Conservation (phyloP, 768 basidiomycete species). For the Albatrellus ellisii region DNA sequence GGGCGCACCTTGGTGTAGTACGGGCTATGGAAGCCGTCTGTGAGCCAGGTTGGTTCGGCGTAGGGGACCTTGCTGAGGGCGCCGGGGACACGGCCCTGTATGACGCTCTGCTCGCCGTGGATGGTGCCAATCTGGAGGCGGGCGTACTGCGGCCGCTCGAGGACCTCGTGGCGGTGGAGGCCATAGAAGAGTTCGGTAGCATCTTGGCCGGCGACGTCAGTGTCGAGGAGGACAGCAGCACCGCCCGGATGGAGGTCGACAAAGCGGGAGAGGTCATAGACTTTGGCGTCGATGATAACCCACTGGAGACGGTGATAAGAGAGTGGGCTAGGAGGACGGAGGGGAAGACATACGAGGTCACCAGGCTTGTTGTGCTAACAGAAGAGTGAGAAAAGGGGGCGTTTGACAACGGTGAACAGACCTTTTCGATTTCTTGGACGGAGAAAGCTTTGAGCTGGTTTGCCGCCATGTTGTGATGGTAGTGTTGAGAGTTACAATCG, state of each 20-base stretch:
- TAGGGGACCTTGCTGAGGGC: slow-evolving; percentile 69
- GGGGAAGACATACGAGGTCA: slow-evolving; percentile 45
- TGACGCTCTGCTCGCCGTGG: slow-evolving; percentile 42
- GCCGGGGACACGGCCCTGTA: slow-evolving; percentile 37
- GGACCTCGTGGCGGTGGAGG: slow-evolving; percentile 74
- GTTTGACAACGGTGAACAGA: neutral
- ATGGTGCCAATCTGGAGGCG: slow-evolving; percentile 61
- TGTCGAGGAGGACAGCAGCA: slow-evolving; percentile 58
- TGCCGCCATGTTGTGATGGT: slow-evolving; percentile 13
- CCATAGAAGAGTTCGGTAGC: slow-evolving; percentile 79
- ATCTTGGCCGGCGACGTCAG: slow-evolving; percentile 75
- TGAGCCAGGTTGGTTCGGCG: slow-evolving; percentile 79
- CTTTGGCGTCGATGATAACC: slow-evolving; percentile 75
- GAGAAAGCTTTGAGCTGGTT: slow-evolving; percentile 33
- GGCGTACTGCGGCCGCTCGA: slow-evolving; percentile 57
- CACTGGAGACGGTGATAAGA: slow-evolving; percentile 31
- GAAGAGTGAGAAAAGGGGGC: neutral
- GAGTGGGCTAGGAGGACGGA: neutral
- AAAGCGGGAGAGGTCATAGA: slow-evolving; percentile 76
- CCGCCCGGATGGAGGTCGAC: slow-evolving; percentile 78
- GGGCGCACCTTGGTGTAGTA: slow-evolving; percentile 59
- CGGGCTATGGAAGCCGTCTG: slow-evolving; percentile 54
- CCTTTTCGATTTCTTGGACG: slow-evolving; percentile 44
- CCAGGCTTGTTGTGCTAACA: slow-evolving; percentile 67
- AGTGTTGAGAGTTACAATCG: no score